Base-by-base conservation (phyloP, 192 early-diverging fungal genomes). In the Coemansia sp. region DNA sequence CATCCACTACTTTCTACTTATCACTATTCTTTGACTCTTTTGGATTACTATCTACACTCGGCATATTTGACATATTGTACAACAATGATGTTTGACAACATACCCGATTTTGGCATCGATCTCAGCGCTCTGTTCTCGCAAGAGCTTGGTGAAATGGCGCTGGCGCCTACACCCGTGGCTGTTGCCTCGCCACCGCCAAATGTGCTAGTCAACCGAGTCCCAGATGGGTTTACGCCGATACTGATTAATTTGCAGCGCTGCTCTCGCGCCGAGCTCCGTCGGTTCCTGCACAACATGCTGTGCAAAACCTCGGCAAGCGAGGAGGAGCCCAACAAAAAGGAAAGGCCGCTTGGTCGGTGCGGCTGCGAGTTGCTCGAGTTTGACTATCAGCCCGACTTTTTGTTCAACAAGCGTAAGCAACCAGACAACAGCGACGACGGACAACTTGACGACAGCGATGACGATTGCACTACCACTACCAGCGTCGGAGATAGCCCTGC, bases 291-390 rank as follows among this genome's bases (percentile, higher is more conserved):
- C 58, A 82, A 65, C 31, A 66, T 70, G 62, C 62, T 82, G 17
- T 82, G 79, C 46, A 69, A 39, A 39, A 45, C 25, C 31, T 35
- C 56, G 8, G 10, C 56, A 3, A 20, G 38, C 40, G 36, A 65
- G 24, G 35, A 61, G 6, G 39, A 59, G n/a, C 17, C 15, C 17
- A 22, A 60, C 15, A 24, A 19, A 43, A 70, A 60, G 32, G 70
- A 74, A 24, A 70, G 35, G 32, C 62, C 74, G 0, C 58, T 68
- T 0, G 74, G 71, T 8, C 74, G 65, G 0, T 82, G 79, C 45
- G 71, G 64, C 11, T 82, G 79, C 22, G 71, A 76, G 39, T 64
- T 82, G n/a, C 35, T 77, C 6, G 79, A 82, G n/a, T 82, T 77
- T 53, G 74, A 82, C 62, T 65, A 82, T 41, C 74, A 82, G 58